A percentile compares a stretch with the other conserved stretches of the same genome.
Conservation (phyloP, 2,329 filamentous ascomycete species). For the Talaromyces sp. region DNA sequence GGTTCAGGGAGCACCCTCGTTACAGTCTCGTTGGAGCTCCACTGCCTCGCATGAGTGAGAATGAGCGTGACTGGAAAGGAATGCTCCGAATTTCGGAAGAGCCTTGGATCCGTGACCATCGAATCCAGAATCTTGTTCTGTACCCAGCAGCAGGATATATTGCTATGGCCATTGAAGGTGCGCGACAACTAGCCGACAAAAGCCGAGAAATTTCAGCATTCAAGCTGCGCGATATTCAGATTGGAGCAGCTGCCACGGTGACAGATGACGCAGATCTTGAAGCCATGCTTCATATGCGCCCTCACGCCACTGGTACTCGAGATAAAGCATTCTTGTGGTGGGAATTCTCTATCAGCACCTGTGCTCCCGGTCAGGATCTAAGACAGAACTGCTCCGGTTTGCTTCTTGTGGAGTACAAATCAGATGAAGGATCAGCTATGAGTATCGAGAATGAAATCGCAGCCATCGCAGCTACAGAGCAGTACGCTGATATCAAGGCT, state of each 20-base stretch:
- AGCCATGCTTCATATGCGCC: background rate
- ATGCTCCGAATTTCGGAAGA: background rate
- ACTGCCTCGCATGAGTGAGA: background rate
- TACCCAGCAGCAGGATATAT: background rate
- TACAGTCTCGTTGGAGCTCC: conserved; percentile 2
- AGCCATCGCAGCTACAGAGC: background rate
- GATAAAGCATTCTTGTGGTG: background rate
- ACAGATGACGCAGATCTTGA: background rate
- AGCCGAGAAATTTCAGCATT: background rate
- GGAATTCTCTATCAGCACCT: background rate
- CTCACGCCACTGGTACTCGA: background rate
- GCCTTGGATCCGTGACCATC: conserved; percentile 21
- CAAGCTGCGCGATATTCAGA: background rate
- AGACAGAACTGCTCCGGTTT: conserved; percentile 12
- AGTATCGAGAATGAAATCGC: background rate
- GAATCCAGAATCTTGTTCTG: background rate
- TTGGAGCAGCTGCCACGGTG: background rate
- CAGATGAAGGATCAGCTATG: conserved; percentile 5
- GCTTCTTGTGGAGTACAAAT: conserved; percentile 12
- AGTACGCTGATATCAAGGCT: background rate
- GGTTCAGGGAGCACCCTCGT: conserved; percentile 30
- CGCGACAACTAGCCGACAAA: background rate
- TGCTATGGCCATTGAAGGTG: conserved; percentile 8
- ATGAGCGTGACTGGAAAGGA: background rate
- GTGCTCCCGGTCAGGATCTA: background rate